These are phyloP conservation scores for Eucalyptus coolabah DNA, from an alignment of 345 rosid species.

Conservation along the genomic window DNA sequence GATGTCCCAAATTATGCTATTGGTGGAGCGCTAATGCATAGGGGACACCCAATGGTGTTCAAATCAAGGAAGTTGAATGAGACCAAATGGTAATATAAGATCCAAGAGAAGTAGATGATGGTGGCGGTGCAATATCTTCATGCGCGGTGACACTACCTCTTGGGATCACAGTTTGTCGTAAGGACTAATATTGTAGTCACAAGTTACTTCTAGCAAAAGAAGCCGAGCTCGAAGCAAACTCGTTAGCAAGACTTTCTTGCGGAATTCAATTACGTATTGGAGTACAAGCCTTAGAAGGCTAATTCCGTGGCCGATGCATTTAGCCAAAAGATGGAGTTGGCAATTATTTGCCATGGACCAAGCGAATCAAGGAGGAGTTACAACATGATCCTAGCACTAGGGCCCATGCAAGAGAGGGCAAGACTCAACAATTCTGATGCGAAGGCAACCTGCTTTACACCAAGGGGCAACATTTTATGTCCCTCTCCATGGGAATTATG, in stretches of 20 bases:
- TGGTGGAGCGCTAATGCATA: background rate
- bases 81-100: background rate
- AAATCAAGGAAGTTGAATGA: background rate
- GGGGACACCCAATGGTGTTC: background rate
- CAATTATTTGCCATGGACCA: background rate
- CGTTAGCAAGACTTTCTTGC: background rate
- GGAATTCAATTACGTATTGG: background rate
- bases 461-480: background rate
- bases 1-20: background rate
- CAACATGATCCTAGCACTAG: background rate
- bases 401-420: background rate
- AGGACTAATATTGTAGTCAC: background rate
- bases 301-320: background rate
- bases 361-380: background rate
- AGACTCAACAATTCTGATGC: accelerated
- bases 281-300: background rate
- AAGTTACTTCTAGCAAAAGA: background rate
- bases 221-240: background rate
- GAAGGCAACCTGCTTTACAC: background rate
- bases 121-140: background rate
- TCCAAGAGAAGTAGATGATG: background rate
- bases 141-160: background rate
- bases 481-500: background rate
- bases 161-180: accelerated
- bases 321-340: background rate